phyloP scores from a whole-genome alignment of 768 basidiomycete genomes.

The Suillus subluteus region DNA sequence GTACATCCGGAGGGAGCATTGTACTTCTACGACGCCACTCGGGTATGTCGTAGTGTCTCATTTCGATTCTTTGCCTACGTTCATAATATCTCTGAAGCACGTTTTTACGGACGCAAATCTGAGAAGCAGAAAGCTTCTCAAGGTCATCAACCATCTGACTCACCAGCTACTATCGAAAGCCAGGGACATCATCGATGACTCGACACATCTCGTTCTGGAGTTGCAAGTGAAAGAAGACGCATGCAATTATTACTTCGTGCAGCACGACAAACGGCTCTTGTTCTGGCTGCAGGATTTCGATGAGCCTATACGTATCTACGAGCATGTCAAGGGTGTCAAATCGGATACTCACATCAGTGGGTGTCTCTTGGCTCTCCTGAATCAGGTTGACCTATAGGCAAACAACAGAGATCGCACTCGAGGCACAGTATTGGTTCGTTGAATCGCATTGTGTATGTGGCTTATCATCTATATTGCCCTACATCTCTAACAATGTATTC shows the following conservation, averaged over 20 bases:
- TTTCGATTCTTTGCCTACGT: background rate
- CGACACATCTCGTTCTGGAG: conserved; percentile 7
- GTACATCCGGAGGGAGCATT: conserved; percentile 13
- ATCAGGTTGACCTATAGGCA: background rate
- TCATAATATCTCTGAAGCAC: background rate
- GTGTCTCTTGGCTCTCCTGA: background rate
- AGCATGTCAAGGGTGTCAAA: conserved; percentile 41
- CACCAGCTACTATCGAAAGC: background rate
- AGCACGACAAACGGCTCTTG: conserved; percentile 43
- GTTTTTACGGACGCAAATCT: conserved; percentile 12
- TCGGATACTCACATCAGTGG: conserved; percentile 14
- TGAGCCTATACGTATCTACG: conserved; percentile 35
- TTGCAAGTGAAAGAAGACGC: background rate
- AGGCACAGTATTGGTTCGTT: conserved; percentile 30
- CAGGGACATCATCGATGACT: background rate
- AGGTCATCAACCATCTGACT: background rate
- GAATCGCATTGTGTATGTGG: background rate
- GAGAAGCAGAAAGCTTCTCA: background rate
- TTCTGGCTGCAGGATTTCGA: conserved; percentile 50
- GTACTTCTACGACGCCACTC: background rate
- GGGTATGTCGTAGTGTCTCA: background rate
- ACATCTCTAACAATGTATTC: background rate
- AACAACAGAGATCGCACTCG: conserved; percentile 25
- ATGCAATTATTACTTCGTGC: conserved; percentile 47
- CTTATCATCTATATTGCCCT: no score